These are phyloP conservation scores for Phytophthora multivora DNA, from an alignment of 352 stramenopile genomes.

Conservation along the genomic window DNA sequence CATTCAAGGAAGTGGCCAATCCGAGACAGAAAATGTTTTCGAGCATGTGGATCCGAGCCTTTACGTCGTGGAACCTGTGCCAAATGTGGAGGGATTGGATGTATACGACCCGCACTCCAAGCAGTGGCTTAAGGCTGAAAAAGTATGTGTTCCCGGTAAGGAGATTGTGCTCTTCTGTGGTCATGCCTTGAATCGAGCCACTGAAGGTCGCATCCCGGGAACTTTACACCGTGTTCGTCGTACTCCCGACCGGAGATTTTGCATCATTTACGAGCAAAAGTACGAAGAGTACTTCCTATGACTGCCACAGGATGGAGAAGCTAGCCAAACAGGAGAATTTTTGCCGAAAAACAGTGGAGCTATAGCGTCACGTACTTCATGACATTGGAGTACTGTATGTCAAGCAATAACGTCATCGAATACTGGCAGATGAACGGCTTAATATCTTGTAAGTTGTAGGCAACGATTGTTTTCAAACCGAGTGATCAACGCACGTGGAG, in stretches of 20 bases:
- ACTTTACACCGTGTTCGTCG: constrained; percentile 60
- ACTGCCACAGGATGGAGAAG: background rate
- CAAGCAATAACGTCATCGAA: no score
- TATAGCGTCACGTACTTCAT: no score
- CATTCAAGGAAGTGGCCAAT: constrained; percentile 53
- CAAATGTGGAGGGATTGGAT: constrained; percentile 57
- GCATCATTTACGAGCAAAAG: constrained; percentile 74
- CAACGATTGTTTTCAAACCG: no score
- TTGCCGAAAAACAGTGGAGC: background rate
- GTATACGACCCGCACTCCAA: constrained; percentile 58
- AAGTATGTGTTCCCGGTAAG: constrained; percentile 52
- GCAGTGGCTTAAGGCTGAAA: constrained; percentile 58
- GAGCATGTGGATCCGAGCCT: constrained; percentile 68
- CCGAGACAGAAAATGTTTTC: constrained; percentile 63
- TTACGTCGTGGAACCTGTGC: constrained; percentile 62
- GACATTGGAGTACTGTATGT: no score
- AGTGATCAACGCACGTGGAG: no score
- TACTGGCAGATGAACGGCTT: no score
- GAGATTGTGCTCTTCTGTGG: constrained; percentile 70
- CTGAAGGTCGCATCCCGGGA: constrained; percentile 51
- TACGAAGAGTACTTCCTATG: constrained; percentile 61
- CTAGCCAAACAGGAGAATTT: background rate
- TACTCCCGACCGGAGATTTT: constrained; percentile 46
- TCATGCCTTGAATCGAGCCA: constrained; percentile 51
- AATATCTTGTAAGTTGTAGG: no score